These are phyloP conservation scores for Penicillium sp. DNA, from an alignment of 2,329 filamentous ascomycete genomes.

Conservation along the genomic window DNA sequence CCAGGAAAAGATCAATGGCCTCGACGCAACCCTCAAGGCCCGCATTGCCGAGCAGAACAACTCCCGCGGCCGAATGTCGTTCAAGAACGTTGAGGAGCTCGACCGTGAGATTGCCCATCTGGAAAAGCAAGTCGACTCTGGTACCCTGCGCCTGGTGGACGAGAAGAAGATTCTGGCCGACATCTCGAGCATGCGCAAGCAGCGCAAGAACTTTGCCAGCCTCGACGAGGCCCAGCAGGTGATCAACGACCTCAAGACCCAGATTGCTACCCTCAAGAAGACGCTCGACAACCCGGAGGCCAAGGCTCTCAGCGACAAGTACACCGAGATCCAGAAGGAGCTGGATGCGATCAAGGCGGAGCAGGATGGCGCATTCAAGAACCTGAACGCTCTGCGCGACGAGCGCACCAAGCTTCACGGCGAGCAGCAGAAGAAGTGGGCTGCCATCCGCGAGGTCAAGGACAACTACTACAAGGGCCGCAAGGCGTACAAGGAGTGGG, in stretches of 20 bases:
- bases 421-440: constrained; percentile 85
- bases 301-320: constrained; percentile 85
- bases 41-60: constrained; percentile 86
- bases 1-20: constrained; percentile 88
- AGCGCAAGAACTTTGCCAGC: constrained; percentile 86
- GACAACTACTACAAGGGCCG: constrained; percentile 83
- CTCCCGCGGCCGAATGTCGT: constrained; percentile 77
- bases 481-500: constrained; percentile 81
- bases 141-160: constrained; percentile 93
- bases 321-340: constrained; percentile 83
- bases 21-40: constrained; percentile 86
- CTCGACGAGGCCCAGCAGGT: constrained; percentile 86
- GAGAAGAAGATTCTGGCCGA: constrained; percentile 92
- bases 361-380: constrained; percentile 90
- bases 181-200: constrained; percentile 81
- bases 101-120: constrained; percentile 80
- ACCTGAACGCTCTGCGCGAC: constrained; percentile 80
- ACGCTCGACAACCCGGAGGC: constrained; percentile 88
- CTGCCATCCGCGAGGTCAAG: constrained; percentile 82
- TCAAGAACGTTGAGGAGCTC: constrained; percentile 86
- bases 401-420: constrained; percentile 82
- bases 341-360: constrained; percentile 88
- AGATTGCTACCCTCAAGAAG: constrained; percentile 89
- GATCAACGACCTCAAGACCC: constrained; percentile 84
- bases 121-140: constrained; percentile 83